These are phyloP conservation scores for Metarhizium robertsii DNA, from an alignment of 2,329 filamentous ascomycete species.

Conservation along the genomic window DNA sequence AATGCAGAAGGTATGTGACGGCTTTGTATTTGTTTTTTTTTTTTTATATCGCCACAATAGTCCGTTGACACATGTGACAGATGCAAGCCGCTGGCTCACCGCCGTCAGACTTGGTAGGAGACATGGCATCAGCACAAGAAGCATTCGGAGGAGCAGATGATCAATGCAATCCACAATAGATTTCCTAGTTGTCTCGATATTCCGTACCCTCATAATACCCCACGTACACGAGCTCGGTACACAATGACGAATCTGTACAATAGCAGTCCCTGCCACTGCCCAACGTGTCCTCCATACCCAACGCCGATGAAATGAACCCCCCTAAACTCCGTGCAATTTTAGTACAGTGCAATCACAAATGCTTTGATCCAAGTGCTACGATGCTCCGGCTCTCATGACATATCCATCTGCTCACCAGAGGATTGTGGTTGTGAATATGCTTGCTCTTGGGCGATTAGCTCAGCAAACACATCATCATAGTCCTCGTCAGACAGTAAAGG, in stretches of 20 bases:
- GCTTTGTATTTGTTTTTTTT: not conserved
- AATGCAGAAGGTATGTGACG: conserved; percentile 78
- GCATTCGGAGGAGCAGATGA: conserved; percentile 52
- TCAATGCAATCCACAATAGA: conserved; percentile 52
- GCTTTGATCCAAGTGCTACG: not conserved
- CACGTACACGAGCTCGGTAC: conserved; percentile 8
- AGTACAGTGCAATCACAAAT: not conserved
- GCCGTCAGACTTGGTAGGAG: conserved; percentile 81
- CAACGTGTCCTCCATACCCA: not conserved
- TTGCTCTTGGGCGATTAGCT: conserved; percentile 24
- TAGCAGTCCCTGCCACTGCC: not conserved
- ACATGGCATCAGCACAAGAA: conserved; percentile 77
- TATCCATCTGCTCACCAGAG: conserved; percentile 36
- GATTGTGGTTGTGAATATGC: conserved; percentile 8
- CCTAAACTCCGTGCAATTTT: not conserved
- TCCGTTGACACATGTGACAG: conserved; percentile 32
- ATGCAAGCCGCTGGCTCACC: conserved; percentile 96
- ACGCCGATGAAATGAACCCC: conserved; percentile 4
- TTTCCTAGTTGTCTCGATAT: conserved; percentile 12
- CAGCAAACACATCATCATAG: conserved; percentile 51
- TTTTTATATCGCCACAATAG: not conserved
- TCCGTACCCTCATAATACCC: conserved; percentile 16
- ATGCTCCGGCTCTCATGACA: conserved; percentile 14
- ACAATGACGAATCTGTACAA: conserved; percentile 1
- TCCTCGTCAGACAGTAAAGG: conserved; percentile 43